These are phyloP conservation scores for Daldinia bambusicola DNA, from an alignment of 495 filamentous ascomycete genomes.

Conservation along the genomic window DNA sequence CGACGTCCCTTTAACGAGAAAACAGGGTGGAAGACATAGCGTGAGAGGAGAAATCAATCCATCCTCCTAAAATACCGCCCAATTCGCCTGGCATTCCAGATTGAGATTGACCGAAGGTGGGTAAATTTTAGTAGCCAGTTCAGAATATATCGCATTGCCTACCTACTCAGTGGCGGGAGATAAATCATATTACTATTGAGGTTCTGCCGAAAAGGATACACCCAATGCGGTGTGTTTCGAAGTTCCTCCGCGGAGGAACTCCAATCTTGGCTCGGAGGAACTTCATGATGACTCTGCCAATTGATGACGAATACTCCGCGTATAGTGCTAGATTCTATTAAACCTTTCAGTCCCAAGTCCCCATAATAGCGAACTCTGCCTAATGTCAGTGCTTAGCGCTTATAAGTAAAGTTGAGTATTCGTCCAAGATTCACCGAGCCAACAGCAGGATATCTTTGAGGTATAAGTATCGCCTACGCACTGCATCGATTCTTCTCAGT, in stretches of 20 bases:
- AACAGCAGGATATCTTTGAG: not conserved
- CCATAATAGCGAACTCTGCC: not conserved
- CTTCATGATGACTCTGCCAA: not conserved
- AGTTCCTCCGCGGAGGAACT: conserved; percentile 43
- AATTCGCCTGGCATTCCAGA: too few relatives aligned
- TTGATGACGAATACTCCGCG: too few relatives aligned
- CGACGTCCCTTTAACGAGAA: too few relatives aligned
- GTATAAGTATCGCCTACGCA: not conserved
- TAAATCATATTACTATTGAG: not conserved
- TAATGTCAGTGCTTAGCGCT: not conserved
- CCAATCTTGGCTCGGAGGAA: conserved; percentile 13
- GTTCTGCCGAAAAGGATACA: not conserved
- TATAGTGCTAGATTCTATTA: not conserved
- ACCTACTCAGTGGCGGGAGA: too few relatives aligned
- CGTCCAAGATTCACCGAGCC: not conserved
- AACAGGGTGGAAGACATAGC: too few relatives aligned
- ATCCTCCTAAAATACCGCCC: too few relatives aligned
- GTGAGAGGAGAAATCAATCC: too few relatives aligned
- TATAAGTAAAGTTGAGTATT: too few relatives aligned
- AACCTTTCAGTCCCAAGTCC: not conserved
- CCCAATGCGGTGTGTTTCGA: not conserved
- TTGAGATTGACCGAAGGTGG: not conserved
- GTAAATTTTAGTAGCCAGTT: not conserved
- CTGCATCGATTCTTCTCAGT: too few relatives aligned
- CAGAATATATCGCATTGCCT: not conserved